Evolutionary conservation across 2,329 filamentous ascomycete genomes (phyloP).

Genomic region (Colletotrichum orchidophilum): DNA sequence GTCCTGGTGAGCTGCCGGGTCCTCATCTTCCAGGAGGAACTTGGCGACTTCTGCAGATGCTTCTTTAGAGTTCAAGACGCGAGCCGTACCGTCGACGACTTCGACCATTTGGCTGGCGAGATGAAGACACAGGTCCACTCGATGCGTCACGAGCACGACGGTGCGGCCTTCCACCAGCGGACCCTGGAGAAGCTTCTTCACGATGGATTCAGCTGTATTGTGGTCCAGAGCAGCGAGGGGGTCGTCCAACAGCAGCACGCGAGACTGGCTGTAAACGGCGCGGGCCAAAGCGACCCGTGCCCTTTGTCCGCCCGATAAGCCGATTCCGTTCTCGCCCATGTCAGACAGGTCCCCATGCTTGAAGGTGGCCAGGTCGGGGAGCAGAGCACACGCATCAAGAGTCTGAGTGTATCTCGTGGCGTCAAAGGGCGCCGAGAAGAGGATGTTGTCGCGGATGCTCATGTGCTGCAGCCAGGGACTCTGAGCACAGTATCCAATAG

Average conservation of each 20-base stretch:
- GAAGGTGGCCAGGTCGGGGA: slow-evolving; percentile 65
- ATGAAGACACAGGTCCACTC: slow-evolving; percentile 79
- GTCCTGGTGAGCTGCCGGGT: slow-evolving; percentile 42
- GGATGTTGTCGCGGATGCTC: slow-evolving; percentile 71
- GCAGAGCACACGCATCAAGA: slow-evolving; percentile 68
- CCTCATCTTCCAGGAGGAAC: slow-evolving; percentile 33
- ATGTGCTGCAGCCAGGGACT: slow-evolving; percentile 73
- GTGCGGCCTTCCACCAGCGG: slow-evolving; percentile 71
- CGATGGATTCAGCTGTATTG: slow-evolving; percentile 66
- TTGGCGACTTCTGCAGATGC: slow-evolving; percentile 45
- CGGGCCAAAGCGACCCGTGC: slow-evolving; percentile 71
- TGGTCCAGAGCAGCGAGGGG: slow-evolving; percentile 72
- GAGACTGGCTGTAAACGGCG: slow-evolving; percentile 67
- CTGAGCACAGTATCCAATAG: slow-evolving; percentile 66
- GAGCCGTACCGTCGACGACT: slow-evolving; percentile 68
- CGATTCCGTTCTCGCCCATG: slow-evolving; percentile 70
- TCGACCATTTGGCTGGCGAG: slow-evolving; percentile 80
- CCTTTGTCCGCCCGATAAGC: slow-evolving; percentile 71
- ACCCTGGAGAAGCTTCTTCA: slow-evolving; percentile 69
- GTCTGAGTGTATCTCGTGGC: slow-evolving; percentile 65
- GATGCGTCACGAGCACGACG: slow-evolving; percentile 82
- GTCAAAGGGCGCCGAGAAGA: slow-evolving; percentile 68
- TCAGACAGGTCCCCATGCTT: slow-evolving; percentile 65
- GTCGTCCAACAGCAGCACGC: slow-evolving; percentile 69
- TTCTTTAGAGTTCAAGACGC: slow-evolving; percentile 56